A percentile compares a stretch with the other conserved stretches of the same genome.
These are phyloP conservation scores for Fusarium dlaminii DNA, from an alignment of 2,329 filamentous ascomycete species.

Conservation along the genomic window DNA sequence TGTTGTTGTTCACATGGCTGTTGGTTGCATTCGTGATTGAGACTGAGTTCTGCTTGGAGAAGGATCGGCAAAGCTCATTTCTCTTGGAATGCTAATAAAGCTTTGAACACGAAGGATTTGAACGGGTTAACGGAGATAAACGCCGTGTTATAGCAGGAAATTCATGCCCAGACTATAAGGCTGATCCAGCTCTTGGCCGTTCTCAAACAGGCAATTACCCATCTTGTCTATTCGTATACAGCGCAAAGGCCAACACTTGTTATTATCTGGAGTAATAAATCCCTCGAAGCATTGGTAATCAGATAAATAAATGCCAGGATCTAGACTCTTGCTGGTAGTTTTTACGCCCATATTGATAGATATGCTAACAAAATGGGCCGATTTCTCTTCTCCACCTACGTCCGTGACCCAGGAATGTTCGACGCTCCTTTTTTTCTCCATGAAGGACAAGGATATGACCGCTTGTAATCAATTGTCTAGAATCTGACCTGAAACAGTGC, in stretches of 20 bases:
- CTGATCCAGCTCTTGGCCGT: slow-evolving; percentile 7
- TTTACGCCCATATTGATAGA: slow-evolving; percentile 3
- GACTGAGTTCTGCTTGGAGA: neutral
- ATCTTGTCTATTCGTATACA: neutral
- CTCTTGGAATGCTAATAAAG: neutral
- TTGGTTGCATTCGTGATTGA: neutral
- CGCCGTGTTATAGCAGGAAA: neutral
- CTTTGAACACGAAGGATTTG: neutral
- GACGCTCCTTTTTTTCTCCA: neutral
- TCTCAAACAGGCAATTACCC: neutral
- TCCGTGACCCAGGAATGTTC: neutral
- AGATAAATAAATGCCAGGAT: neutral
- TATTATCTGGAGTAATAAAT: neutral
- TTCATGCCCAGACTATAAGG: neutral
- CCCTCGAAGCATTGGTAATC: slow-evolving; percentile 3
- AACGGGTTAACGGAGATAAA: neutral
- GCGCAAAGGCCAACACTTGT: neutral
- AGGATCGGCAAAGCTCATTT: neutral
- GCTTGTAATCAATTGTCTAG: neutral
- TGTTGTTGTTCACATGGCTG: neutral
- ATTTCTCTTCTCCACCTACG: slow-evolving; percentile 12
- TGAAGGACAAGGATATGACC: neutral
- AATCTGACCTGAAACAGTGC: neutral
- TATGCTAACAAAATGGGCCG: slow-evolving; percentile 25
- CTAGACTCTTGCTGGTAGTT: slow-evolving; percentile 11